Conservation (phyloP, 2,329 filamentous ascomycete species). For the Colletotrichum destructivum region DNA sequence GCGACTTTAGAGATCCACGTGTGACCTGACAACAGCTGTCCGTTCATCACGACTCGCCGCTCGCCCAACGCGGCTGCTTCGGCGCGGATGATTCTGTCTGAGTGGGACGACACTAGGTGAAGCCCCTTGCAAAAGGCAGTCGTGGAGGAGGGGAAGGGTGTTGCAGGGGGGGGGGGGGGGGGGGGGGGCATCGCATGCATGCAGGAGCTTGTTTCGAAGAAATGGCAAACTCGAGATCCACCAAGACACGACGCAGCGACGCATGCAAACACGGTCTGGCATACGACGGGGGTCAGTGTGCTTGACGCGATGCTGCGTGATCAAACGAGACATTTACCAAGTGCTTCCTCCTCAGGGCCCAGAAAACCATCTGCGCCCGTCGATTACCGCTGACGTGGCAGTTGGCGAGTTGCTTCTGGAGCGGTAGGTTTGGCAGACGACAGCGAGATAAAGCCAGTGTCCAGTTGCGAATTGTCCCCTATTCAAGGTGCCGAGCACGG, state of each 20-base stretch:
- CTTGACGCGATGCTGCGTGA: neutral
- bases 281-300: neutral
- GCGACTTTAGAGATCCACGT: neutral
- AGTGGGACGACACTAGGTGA: neutral
- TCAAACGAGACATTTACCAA: neutral
- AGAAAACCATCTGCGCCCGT: neutral
- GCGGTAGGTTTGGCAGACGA: too few species aligned
- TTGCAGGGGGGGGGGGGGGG: too few species aligned
- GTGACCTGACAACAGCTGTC: neutral
- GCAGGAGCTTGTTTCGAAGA: constrained; percentile 14
- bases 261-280: constrained; percentile 5
- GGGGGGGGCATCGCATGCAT: neutral
- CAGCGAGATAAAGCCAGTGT: too few species aligned
- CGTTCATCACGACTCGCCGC: neutral
- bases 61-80: neutral
- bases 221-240: constrained; percentile 11
- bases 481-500: neutral
- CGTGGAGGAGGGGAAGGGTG: neutral
- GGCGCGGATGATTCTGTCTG: neutral
- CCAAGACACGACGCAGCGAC: constrained; percentile 5
- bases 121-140: neutral
- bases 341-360: too few species aligned
- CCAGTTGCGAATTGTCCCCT: neutral
- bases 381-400: neutral
- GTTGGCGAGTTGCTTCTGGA: too few species aligned